Evolutionary conservation across 139 green algal genomes (phyloP), one percentile per base, ranked within the genome.

Genomic region (Auxenochlorella pyrenoidosa): DNA sequence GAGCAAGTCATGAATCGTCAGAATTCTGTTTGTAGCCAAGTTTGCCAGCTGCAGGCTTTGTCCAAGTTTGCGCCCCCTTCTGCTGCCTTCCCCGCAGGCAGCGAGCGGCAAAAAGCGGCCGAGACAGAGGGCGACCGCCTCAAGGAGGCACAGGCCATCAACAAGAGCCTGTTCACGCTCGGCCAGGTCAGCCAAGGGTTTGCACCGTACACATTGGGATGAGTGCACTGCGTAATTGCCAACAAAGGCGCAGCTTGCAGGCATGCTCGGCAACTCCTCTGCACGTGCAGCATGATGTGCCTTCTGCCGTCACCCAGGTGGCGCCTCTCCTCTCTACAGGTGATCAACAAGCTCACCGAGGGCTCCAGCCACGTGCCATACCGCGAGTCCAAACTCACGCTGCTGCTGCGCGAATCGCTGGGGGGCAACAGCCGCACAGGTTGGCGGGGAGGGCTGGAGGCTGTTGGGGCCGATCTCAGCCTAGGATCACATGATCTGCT

Each of bases 111-210:
- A 63, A 94, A 93, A 87, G 60, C 59, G 13, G 78, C 79, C 12
- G 93, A 92, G 8, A 73, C 88, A 38, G 63, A 84, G 81, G 93
- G 89, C 15, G 84, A 86, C 68, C 84, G 90, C 4, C 91, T 95
- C 18, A 91, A 88, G 73, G 94, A 97, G 91, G 92, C 94, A 18
- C 86, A 88, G 63, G 87, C 84, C 63, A 96, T 96, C 86, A 96
- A 96, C 90, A 92, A 89, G 78, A 91, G 77, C 63, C 88, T 94
- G 38, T 90, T 75, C 47, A 85, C 91, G 10, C 87, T 95, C 51
- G 92, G 90, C 15, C 88, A 91, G 73, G 91, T 93, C 30, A 93
- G 81, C 12, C 22, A 28, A 19, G 41, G 32, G 66, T 73, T 73
- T 40, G 32, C 32, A 40, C 15, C 8, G 10, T 32, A 32, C 32